Evolutionary conservation across 2,329 filamentous ascomycete species (phyloP).

Genomic region (Colletotrichum sp.): DNA sequence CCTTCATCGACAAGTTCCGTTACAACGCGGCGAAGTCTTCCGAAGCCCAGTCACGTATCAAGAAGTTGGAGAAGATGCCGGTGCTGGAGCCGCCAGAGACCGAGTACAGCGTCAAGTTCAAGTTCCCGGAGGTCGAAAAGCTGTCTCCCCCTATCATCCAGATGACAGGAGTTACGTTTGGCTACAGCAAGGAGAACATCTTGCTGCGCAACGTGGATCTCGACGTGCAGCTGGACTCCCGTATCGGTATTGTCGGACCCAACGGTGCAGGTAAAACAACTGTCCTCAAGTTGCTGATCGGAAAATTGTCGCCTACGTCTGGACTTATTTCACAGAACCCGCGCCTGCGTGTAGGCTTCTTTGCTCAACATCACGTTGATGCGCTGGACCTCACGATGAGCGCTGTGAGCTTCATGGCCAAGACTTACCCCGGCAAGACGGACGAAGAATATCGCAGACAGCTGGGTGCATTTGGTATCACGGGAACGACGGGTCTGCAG

Average conservation of each 20-base stretch:
- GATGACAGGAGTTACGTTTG: slow-evolving; percentile 92
- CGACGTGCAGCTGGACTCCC: slow-evolving; percentile 96
- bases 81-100: slow-evolving; percentile 87
- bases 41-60: slow-evolving; percentile 97
- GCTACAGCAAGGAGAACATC: slow-evolving; percentile 80
- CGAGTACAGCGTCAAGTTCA: slow-evolving; percentile 96
- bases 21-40: slow-evolving; percentile 99
- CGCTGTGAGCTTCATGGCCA: slow-evolving; percentile 96
- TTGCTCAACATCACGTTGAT: slow-evolving; percentile 98
- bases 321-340: slow-evolving; percentile 90
- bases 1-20: slow-evolving; percentile 99
- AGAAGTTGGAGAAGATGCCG: slow-evolving; percentile 98
- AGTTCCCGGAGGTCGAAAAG: slow-evolving; percentile 97
- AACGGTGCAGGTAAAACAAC: slow-evolving; percentile 99
- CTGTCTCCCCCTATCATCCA: slow-evolving; percentile 97
- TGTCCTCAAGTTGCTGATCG: slow-evolving; percentile 95
- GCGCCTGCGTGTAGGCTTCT: slow-evolving; percentile 90
- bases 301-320: slow-evolving; percentile 75
- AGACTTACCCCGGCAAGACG: slow-evolving; percentile 85
- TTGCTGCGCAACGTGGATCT: slow-evolving; percentile 88
- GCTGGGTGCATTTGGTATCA: slow-evolving; percentile 87
- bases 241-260: slow-evolving; percentile 98
- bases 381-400: slow-evolving; percentile 88
- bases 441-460: slow-evolving; percentile 98
- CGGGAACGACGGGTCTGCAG: slow-evolving; percentile 94